Percentiles rank a stretch among this genome's conserved stretches.
These are phyloP conservation scores for Davidsoniella eucalypti DNA, from an alignment of 2,329 filamentous ascomycete genomes.

Conservation along the genomic window DNA sequence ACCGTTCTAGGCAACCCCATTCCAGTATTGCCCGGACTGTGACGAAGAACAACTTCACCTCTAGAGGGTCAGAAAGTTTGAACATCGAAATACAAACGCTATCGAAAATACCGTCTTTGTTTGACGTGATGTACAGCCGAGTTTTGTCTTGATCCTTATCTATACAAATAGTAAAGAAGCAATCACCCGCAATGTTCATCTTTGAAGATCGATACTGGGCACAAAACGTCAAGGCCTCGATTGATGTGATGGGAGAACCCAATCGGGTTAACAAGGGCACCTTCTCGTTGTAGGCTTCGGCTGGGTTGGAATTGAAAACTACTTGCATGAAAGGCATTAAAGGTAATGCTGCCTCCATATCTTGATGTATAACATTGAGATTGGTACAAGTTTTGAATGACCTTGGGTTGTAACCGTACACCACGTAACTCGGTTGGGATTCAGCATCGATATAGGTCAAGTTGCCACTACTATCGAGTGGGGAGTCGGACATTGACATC, in stretches of 20 bases:
- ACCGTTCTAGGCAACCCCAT: constrained; percentile 4
- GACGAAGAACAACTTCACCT: constrained; percentile 2
- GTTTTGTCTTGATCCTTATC: constrained; percentile 3
- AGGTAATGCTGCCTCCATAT: not conserved
- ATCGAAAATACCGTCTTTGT: not conserved
- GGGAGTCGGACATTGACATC: not conserved
- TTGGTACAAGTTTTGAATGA: not conserved
- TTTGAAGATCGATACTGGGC: not conserved
- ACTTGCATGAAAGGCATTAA: constrained; percentile 4
- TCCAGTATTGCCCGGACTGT: constrained; percentile 4
- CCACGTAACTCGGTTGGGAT: not conserved
- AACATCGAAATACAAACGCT: constrained; percentile 1
- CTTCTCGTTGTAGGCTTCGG: not conserved
- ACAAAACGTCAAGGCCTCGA: not conserved
- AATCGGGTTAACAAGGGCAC: not conserved
- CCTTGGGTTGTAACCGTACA: not conserved
- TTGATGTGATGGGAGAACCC: not conserved
- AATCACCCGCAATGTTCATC: not conserved
- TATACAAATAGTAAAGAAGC: constrained; percentile 4
- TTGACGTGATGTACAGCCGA: constrained; percentile 2
- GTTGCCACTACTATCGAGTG: not conserved
- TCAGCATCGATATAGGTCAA: too few species aligned
- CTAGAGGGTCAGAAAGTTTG: not conserved
- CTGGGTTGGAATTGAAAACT: constrained; percentile 6
- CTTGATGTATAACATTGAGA: not conserved